These are phyloP conservation scores for Didymella segeticola DNA, from an alignment of 2,329 filamentous ascomycete genomes.

Conservation along the genomic window DNA sequence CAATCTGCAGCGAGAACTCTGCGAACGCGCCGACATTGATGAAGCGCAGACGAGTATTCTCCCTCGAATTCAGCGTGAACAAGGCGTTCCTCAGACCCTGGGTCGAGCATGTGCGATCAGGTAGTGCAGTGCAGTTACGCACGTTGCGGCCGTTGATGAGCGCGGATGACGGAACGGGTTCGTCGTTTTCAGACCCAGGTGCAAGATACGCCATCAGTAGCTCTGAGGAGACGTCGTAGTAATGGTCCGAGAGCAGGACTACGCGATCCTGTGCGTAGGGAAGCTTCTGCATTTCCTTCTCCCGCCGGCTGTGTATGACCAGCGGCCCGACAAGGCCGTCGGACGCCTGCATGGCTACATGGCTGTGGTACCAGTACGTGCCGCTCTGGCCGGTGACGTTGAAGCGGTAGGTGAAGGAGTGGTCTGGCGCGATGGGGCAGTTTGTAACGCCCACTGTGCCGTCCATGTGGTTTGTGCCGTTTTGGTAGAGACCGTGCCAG, in stretches of 20 bases:
- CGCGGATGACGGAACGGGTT: constrained; percentile 60
- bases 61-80: constrained; percentile 50
- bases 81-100: constrained; percentile 33
- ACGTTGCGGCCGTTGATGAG: constrained; percentile 52
- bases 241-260: constrained; percentile 71
- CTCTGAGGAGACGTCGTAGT: constrained; percentile 62
- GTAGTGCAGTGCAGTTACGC: constrained; percentile 48
- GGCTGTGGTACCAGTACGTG: constrained; percentile 46
- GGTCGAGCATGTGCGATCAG: constrained; percentile 47
- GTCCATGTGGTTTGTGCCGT: constrained; percentile 55
- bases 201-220: constrained; percentile 62
- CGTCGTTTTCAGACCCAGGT: constrained; percentile 58
- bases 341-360: constrained; percentile 52
- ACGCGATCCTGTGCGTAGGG: constrained; percentile 63
- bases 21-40: constrained; percentile 76
- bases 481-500: constrained; percentile 67
- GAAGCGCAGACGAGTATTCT: constrained; percentile 75
- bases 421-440: constrained; percentile 64
- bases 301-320: constrained; percentile 41
- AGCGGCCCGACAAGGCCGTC: constrained; percentile 52
- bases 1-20: constrained; percentile 63
- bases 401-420: constrained; percentile 39
- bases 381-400: constrained; percentile 47
- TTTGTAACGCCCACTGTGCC: constrained; percentile 60
- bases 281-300: constrained; percentile 52